Conservation (phyloP, 2,329 filamentous ascomycete species). For the Aspergillus chevalieri region DNA sequence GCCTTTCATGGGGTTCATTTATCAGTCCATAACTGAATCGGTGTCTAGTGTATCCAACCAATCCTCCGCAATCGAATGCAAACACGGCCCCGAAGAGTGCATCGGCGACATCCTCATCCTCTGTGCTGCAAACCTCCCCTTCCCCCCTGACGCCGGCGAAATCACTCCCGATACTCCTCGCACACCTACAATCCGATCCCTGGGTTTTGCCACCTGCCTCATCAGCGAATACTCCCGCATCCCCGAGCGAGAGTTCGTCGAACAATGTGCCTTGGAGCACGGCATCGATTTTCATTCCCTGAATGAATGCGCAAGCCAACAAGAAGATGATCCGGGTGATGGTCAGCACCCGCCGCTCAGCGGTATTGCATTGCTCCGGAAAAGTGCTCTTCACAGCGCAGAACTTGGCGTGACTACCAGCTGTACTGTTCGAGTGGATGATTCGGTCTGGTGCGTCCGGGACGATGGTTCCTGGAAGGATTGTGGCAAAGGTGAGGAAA, state of each 20-base stretch:
- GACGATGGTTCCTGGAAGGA: conserved; percentile 74
- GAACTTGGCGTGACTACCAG: conserved; percentile 62
- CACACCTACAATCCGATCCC: conserved; percentile 65
- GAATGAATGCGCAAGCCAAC: conserved; percentile 72
- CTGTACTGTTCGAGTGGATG: conserved; percentile 72
- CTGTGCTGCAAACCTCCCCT: conserved; percentile 67
- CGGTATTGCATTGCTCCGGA: conserved; percentile 39
- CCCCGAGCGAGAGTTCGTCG: conserved; percentile 68
- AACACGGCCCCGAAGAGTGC: conserved; percentile 83
- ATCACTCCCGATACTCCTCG: conserved; percentile 54
- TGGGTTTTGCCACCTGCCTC: conserved; percentile 92
- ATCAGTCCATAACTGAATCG: conserved; percentile 2
- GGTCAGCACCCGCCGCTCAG: conserved; percentile 52
- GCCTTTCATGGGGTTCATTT: not conserved
- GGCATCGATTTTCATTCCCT: conserved; percentile 75
- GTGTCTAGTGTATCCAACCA: conserved; percentile 53
- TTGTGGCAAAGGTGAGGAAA: conserved; percentile 61
- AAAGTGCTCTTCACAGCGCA: conserved; percentile 47
- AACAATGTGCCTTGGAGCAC: conserved; percentile 86
- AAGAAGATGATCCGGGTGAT: conserved; percentile 61
- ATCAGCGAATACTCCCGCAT: conserved; percentile 69
- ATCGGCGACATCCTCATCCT: conserved; percentile 92
- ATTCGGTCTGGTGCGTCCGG: conserved; percentile 75
- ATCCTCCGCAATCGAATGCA: conserved; percentile 80
- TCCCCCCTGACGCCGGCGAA: conserved; percentile 21